A percentile compares a stretch with the other conserved stretches of the same genome.
These are phyloP conservation scores for Eimeria maxima DNA, from an alignment of 169 alveolate species.

Conservation along the genomic window DNA sequence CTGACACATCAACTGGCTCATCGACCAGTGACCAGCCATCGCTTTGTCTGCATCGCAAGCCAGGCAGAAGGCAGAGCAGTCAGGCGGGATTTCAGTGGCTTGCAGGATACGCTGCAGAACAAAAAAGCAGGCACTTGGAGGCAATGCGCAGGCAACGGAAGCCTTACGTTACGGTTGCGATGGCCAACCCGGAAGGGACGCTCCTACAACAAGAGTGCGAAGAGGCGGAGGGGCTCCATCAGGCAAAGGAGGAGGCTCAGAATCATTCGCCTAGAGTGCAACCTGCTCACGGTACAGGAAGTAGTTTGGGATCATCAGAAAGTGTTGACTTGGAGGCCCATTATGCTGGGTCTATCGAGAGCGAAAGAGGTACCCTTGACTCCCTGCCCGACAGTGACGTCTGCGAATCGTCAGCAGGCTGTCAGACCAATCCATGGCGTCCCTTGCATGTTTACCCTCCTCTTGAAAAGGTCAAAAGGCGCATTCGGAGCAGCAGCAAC, in stretches of 20 bases:
- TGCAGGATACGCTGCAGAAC: slow-evolving; percentile 19
- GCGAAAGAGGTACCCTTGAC: slow-evolving; percentile 51
- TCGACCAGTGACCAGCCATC: not conserved
- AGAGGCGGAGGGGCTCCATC: not conserved
- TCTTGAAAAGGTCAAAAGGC: slow-evolving; percentile 4
- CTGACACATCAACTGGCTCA: slow-evolving; percentile 9
- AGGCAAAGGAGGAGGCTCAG: not conserved
- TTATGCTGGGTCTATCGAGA: not conserved
- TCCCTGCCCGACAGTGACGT: slow-evolving; percentile 62
- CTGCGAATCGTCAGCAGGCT: slow-evolving; percentile 30
- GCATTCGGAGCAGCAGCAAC: not conserved
- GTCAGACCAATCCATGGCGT: not conserved
- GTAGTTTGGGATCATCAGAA: not conserved
- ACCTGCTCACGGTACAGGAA: not conserved
- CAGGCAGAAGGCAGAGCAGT: not conserved
- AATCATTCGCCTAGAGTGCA: not conserved
- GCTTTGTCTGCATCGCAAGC: not conserved
- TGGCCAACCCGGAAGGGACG: not conserved
- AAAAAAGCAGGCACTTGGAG: not conserved
- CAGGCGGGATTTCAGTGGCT: slow-evolving; percentile 55
- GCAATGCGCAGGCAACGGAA: slow-evolving; percentile 2
- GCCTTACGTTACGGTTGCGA: slow-evolving; percentile 9
- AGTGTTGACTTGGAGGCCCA: slow-evolving; percentile 45
- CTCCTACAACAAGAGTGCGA: slow-evolving; percentile 8
- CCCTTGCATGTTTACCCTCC: slow-evolving; percentile 37